Evolutionary conservation across 1,284 basidiomycete genomes (phyloP), one percentile per base, ranked within the genome.

Genomic region (Inonotus obliquus): DNA sequence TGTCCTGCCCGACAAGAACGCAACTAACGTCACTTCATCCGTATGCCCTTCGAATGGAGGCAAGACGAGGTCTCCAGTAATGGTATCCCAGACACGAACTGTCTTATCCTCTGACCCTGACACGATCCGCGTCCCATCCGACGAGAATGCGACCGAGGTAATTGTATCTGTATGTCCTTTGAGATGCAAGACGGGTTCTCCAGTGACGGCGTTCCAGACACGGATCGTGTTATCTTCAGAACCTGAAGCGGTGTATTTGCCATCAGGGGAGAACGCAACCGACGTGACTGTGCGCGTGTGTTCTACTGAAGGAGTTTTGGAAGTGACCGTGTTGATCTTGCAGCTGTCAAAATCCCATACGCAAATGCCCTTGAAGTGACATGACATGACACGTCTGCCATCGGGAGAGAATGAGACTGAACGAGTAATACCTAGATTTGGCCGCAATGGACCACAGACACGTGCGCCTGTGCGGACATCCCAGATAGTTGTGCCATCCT

Each of bases 161-260:
- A n/a, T 17, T 17, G 2, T 11, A 2, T 92, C 88, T 65, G 87
- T 86, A 73, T 98, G 96, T 0, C 96, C 96, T 19, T 81, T 71
- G 38, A 98, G 21, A 1, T 25, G 84, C 63, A 25, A 53, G 35
- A 53, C 14, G 2, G 29, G 35, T 21, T 53, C n/a, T 9, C 96
- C 96, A 9, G 78, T 82, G 71, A 91, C 88, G 54, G 98, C 83
- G 72, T 99, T 91, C 96, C 96, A 99, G 0, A 98, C 92, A 0
- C 94, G 83, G 57, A 98, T 71, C 1, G 92, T 94, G 19, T 81
- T 79, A 69, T 97, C 94, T 11, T 96, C 81, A 41, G 94, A 92
- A 39, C 38, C 38, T 39, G 38, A 39, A 2, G n/a, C 38, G 2
- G n/a, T n/a, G 2, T 39, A n/a, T 9, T n/a, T 47, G 14, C 57